Percentiles rank a stretch among this genome's conserved stretches.
These are phyloP conservation scores for Botrytis medusae DNA, from an alignment of 2,329 filamentous ascomycete genomes.

Conservation along the genomic window DNA sequence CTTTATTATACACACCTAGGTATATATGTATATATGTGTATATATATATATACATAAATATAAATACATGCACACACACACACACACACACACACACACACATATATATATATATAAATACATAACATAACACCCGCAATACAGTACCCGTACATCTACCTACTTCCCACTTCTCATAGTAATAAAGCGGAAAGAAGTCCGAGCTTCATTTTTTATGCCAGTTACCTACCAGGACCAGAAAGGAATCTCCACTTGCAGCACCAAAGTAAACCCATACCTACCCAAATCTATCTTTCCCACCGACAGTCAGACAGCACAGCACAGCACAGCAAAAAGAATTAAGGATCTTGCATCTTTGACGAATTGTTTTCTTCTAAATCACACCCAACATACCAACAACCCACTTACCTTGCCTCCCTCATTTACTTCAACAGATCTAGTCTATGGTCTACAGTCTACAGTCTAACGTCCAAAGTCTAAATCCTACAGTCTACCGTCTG, in stretches of 20 bases:
- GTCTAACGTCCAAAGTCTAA: neutral
- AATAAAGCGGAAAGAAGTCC: conserved; percentile 25
- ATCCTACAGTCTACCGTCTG: neutral
- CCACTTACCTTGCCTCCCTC: neutral
- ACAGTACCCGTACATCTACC: no score
- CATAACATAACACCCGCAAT: no score
- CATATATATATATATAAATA: no score
- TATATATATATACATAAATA: no score
- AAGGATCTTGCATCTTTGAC: conserved; percentile 21
- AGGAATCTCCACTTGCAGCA: conserved; percentile 27
- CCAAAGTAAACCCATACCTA: conserved; percentile 12
- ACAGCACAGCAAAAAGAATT: conserved; percentile 22
- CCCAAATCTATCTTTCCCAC: conserved; percentile 24
- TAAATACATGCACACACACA: neutral
- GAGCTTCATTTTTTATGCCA: conserved; percentile 28
- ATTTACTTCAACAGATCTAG: neutral
- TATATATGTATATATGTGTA: no score
- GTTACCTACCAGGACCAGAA: conserved; percentile 10
- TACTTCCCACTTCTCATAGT: neutral
- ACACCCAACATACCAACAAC: conserved; percentile 12
- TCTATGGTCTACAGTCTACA: neutral
- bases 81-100: no score
- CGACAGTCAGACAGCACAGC: conserved; percentile 20
- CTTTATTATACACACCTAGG: no score
- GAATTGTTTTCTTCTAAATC: conserved; percentile 23